Evolutionary conservation across 148 eudicot species (phyloP).

Genomic region (Amaranthus palmeri): DNA sequence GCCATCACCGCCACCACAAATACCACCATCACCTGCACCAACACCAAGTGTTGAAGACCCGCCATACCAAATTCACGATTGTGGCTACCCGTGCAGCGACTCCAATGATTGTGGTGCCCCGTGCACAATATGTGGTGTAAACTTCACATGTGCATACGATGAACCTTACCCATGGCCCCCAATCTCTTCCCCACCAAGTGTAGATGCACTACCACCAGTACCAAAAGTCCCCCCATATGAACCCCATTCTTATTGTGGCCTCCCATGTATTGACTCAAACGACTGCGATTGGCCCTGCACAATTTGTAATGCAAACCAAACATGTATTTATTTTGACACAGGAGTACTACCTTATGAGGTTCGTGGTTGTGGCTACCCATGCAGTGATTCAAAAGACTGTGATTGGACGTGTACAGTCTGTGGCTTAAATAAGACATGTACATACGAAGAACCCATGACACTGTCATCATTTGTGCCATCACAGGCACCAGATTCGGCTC

Average conservation of each 20-base stretch:
- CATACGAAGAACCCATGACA: constrained; percentile 13
- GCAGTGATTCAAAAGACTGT: constrained; percentile 23
- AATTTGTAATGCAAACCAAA: background rate
- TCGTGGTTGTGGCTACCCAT: constrained; percentile 23
- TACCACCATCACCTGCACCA: background rate
- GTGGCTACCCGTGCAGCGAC: constrained; percentile 10
- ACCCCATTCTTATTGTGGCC: background rate
- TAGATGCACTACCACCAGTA: background rate
- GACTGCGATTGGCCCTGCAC: background rate
- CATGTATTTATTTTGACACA: no score
- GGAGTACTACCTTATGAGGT: constrained; percentile 19
- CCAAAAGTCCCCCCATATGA: no score
- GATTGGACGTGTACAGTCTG: constrained; percentile 20
- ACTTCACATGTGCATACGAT: background rate
- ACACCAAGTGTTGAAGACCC: background rate
- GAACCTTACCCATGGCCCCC: no score
- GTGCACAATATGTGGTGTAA: constrained; percentile 8
- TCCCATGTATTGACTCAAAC: background rate
- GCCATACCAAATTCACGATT: constrained; percentile 16
- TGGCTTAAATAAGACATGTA: constrained; percentile 16
- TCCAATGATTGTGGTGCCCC: constrained; percentile 18
- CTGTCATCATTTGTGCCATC: constrained; percentile 1
- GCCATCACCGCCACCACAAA: background rate
- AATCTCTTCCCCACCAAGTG: no score
- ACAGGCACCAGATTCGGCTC: background rate